Evolutionary conservation across 306 rosid genomes (phyloP).

Genomic region (Dicorynia guianensis): DNA sequence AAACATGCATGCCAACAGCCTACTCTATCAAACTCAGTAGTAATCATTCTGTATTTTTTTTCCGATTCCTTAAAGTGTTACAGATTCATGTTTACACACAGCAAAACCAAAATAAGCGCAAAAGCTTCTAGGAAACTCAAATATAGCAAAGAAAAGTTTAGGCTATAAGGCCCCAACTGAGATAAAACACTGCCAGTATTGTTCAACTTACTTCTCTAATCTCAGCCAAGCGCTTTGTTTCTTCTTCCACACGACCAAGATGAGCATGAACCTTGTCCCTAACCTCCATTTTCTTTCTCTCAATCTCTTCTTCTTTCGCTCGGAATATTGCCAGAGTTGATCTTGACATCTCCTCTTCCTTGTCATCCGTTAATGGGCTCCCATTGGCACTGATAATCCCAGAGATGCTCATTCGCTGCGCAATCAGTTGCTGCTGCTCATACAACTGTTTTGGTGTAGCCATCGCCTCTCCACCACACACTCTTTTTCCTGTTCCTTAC

Average conservation of each 20-base stretch:
- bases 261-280: slow-evolving; percentile 81
- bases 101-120: neutral
- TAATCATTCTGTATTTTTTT: neutral
- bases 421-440: slow-evolving; percentile 58
- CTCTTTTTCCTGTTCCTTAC: slow-evolving; percentile 33
- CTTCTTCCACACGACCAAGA: slow-evolving; percentile 75
- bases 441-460: slow-evolving; percentile 68
- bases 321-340: slow-evolving; percentile 75
- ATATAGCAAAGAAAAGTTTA: neutral
- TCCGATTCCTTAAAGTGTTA: neutral
- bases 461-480: slow-evolving; percentile 58
- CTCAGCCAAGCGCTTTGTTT: slow-evolving; percentile 82
- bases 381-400: slow-evolving; percentile 56
- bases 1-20: neutral
- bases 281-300: slow-evolving; percentile 84
- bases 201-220: slow-evolving; percentile 80
- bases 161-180: too few species aligned
- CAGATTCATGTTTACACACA: slow-evolving; percentile 2
- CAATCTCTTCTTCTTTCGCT: slow-evolving; percentile 93
- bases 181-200: neutral
- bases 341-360: slow-evolving; percentile 83
- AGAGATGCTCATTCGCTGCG: slow-evolving; percentile 58
- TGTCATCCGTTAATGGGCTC: slow-evolving; percentile 71
- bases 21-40: too few species aligned
- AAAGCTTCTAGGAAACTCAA: slow-evolving; percentile 9